A percentile compares a stretch with the other conserved stretches of the same genome.
Evolutionary conservation across 139 green algal genomes (phyloP).

Genomic region (Raphidocelis subcapitata): DNA sequence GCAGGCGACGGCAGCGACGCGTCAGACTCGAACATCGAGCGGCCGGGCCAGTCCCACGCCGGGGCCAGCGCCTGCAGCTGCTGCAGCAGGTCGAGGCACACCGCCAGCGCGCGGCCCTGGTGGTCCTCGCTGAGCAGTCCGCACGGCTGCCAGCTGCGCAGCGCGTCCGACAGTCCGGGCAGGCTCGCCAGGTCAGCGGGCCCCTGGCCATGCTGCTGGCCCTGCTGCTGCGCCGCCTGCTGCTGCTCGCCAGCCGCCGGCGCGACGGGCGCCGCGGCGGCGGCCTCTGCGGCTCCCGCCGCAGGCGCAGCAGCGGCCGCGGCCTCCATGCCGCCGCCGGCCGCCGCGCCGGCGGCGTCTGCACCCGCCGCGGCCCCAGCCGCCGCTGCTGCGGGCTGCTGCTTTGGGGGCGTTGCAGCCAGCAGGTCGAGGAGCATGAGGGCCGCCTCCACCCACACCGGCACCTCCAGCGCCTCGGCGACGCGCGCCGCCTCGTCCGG

Average conservation of each 20-base stretch:
- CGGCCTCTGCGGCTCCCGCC: slow-evolving; percentile 3
- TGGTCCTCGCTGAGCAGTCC: slow-evolving; percentile 61
- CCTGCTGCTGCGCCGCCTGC: background rate
- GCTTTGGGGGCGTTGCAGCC: slow-evolving; percentile 35
- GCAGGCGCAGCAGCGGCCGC: slow-evolving; percentile 5
- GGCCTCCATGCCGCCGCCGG: background rate
- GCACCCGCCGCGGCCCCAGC: slow-evolving; percentile 15
- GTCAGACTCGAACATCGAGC: slow-evolving; percentile 26
- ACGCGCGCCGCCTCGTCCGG: too few species aligned
- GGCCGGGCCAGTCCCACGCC: slow-evolving; percentile 33
- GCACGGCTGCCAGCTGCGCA: slow-evolving; percentile 41
- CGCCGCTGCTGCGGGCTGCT: slow-evolving; percentile 2
- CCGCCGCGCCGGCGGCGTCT: background rate
- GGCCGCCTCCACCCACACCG: slow-evolving; percentile 78
- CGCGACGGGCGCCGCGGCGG: background rate
- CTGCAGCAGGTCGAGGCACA: slow-evolving; percentile 61
- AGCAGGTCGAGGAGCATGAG: slow-evolving; percentile 79
- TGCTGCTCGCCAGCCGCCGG: background rate
- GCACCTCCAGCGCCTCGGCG: slow-evolving; percentile 50
- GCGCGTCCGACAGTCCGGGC: slow-evolving; percentile 10
- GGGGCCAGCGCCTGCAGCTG: slow-evolving; percentile 58
- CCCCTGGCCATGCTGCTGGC: background rate
- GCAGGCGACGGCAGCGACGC: slow-evolving; percentile 49
- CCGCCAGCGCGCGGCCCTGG: slow-evolving; percentile 22
- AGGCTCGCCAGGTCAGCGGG: slow-evolving; percentile 18